Conservation (phyloP, 2,329 filamentous ascomycete genomes). For the Cercospora citrullina region DNA sequence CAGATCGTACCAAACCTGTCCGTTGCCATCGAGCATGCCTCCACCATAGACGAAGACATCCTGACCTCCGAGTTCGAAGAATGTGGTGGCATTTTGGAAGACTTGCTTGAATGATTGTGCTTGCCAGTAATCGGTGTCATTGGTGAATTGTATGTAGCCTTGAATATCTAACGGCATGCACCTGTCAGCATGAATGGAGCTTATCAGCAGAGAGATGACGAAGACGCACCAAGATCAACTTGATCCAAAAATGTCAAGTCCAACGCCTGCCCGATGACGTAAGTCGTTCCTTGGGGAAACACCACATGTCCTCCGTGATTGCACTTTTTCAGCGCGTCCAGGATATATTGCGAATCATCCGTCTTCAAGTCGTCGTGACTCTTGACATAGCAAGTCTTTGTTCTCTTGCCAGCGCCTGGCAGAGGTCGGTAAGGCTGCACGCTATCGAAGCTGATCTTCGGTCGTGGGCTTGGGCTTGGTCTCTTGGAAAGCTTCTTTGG, state of each 20-base stretch:
- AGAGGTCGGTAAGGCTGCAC: conserved; percentile 38
- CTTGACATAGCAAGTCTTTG: conserved; percentile 43
- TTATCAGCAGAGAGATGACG: conserved; percentile 9
- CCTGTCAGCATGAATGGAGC: neutral
- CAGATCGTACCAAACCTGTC: conserved; percentile 64
- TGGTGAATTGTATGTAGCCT: conserved; percentile 62
- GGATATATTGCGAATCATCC: conserved; percentile 55
- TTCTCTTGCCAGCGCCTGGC: conserved; percentile 39
- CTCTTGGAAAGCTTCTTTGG: conserved; percentile 23
- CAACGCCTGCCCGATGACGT: conserved; percentile 63
- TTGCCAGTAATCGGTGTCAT: conserved; percentile 70
- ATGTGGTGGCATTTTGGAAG: conserved; percentile 67
- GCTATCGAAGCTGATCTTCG: conserved; percentile 35
- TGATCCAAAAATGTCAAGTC: conserved; percentile 65
- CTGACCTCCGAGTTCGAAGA: conserved; percentile 66
- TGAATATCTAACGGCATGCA: conserved; percentile 50
- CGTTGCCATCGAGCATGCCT: conserved; percentile 63
- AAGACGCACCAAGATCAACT: conserved; percentile 53
- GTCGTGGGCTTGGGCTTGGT: conserved; percentile 33
- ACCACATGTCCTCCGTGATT: conserved; percentile 65
- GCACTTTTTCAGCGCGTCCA: conserved; percentile 58
- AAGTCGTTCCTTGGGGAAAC: conserved; percentile 56
- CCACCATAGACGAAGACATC: conserved; percentile 69
- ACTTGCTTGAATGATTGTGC: conserved; percentile 62
- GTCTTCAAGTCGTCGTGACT: conserved; percentile 42